Percentiles rank a stretch among this genome's conserved stretches.
These are phyloP conservation scores for Boletus subparvulus DNA, from an alignment of 768 basidiomycete genomes.

Conservation along the genomic window DNA sequence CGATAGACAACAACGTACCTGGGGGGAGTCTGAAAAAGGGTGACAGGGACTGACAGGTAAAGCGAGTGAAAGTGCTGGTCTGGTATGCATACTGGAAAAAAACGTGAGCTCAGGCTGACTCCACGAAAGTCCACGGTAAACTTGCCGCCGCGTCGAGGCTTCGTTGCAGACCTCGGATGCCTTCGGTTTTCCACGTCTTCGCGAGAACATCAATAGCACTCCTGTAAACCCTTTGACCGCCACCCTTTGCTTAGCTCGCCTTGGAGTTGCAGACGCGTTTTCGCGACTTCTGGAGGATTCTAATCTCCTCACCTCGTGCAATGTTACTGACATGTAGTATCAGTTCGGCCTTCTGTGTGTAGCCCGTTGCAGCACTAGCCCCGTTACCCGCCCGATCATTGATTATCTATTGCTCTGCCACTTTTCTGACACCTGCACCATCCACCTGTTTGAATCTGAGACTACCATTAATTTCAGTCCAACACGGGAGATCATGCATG, in stretches of 20 bases:
- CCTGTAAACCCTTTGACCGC: conserved; percentile 76
- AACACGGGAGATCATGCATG: too few relatives aligned
- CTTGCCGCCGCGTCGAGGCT: conserved; percentile 87
- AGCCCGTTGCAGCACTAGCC: too few relatives aligned
- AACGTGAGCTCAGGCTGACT: conserved; percentile 3
- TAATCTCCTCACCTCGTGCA: too few relatives aligned
- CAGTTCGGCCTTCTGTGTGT: too few relatives aligned
- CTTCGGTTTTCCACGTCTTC: conserved; percentile 86
- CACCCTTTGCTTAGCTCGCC: conserved; percentile 83
- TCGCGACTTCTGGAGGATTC: conserved; percentile 74
- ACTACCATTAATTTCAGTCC: too few relatives aligned
- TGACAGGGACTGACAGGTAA: conserved; percentile 2
- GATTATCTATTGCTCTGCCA: too few relatives aligned
- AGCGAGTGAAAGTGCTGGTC: conserved; percentile 43
- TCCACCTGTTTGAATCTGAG: too few relatives aligned
- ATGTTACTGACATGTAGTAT: too few relatives aligned
- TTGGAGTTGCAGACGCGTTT: conserved; percentile 94
- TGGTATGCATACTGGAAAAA: conserved; percentile 80
- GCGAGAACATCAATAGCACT: conserved; percentile 82
- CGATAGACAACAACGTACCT: conserved; percentile 51
- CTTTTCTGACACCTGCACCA: too few relatives aligned
- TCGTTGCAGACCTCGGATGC: conserved; percentile 91
- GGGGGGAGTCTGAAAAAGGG: conserved; percentile 68
- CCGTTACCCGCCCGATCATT: too few relatives aligned
- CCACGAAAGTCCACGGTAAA: not conserved